phyloP scores from a whole-genome alignment of 1,284 basidiomycete species.

The Serendipita sp. region DNA sequence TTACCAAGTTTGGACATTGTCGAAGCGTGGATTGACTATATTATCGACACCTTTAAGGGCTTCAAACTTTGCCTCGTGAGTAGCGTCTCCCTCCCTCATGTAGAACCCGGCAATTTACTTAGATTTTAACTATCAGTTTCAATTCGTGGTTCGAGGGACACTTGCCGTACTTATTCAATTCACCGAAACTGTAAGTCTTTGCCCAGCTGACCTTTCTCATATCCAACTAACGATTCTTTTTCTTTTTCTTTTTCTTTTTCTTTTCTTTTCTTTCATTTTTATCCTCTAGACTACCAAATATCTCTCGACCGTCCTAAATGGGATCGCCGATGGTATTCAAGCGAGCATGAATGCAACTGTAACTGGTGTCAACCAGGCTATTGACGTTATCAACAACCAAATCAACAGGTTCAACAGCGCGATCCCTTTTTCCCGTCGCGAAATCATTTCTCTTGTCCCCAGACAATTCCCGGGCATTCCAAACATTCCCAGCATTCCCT shows the following conservation, averaged over 20 bases:
- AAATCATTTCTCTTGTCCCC: slow-evolving; percentile 42
- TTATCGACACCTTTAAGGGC: slow-evolving; percentile 56
- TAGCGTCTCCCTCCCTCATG: background rate
- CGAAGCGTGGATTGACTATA: slow-evolving; percentile 79
- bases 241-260: background rate
- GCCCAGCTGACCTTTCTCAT: no score
- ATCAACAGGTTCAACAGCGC: slow-evolving; percentile 44
- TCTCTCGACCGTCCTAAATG: slow-evolving; percentile 44
- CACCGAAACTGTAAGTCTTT: slow-evolving; percentile 52
- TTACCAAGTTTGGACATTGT: slow-evolving; percentile 44
- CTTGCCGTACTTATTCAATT: slow-evolving; percentile 69
- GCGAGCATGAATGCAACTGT: slow-evolving; percentile 40
- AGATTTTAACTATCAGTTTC: background rate
- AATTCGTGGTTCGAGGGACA: slow-evolving; percentile 73
- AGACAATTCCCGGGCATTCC: slow-evolving; percentile 47
- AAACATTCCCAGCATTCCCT: slow-evolving; percentile 18
- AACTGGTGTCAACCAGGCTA: slow-evolving; percentile 47
- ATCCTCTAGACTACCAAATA: slow-evolving; percentile 49
- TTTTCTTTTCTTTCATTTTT: slow-evolving; percentile 8
- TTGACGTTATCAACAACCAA: slow-evolving; percentile 46
- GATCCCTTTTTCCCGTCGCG: slow-evolving; percentile 10
- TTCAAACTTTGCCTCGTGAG: background rate
- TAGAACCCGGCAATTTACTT: background rate
- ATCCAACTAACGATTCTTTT: no score
- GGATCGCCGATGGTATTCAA: slow-evolving; percentile 24